Percentiles rank a stretch among this genome's conserved stretches.
Conservation (phyloP, 2,329 filamentous ascomycete genomes). For the Arthrinium phaeospermum region DNA sequence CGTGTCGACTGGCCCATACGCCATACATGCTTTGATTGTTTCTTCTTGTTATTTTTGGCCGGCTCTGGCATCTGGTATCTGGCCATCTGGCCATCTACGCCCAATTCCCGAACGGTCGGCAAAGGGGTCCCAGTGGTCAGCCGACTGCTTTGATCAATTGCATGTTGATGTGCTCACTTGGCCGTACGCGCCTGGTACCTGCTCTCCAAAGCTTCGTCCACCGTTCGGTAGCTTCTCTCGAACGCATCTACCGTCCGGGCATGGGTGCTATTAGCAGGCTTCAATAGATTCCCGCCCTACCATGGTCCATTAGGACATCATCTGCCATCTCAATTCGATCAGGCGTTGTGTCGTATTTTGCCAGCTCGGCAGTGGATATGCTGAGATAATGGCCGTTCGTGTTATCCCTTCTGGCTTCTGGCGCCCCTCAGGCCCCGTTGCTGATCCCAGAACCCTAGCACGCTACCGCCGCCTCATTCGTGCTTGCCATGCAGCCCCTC, state of each 20-base stretch:
- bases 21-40: not conserved
- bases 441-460: not conserved
- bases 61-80: too few relatives aligned
- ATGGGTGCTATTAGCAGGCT: not conserved
- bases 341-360: constrained; percentile 7
- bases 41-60: not conserved
- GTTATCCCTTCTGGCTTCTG: not conserved
- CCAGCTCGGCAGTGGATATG: constrained; percentile 1
- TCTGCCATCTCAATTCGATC: constrained; percentile 14
- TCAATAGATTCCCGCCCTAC: not conserved
- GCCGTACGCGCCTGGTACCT: too few relatives aligned
- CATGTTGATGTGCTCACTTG: not conserved
- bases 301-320: not conserved
- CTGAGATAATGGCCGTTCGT: constrained; percentile 7
- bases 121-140: not conserved
- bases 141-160: not conserved
- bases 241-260: not conserved
- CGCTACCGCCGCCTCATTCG: constrained; percentile 12
- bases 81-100: not conserved
- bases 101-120: not conserved
- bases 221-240: not conserved
- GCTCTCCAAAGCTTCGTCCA: not conserved
- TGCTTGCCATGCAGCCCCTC: constrained; percentile 13
- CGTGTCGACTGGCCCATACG: constrained; percentile 8
- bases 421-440: not conserved